Conservation (phyloP, 2,329 filamentous ascomycete species). For the Sclerotinia nivalis region DNA sequence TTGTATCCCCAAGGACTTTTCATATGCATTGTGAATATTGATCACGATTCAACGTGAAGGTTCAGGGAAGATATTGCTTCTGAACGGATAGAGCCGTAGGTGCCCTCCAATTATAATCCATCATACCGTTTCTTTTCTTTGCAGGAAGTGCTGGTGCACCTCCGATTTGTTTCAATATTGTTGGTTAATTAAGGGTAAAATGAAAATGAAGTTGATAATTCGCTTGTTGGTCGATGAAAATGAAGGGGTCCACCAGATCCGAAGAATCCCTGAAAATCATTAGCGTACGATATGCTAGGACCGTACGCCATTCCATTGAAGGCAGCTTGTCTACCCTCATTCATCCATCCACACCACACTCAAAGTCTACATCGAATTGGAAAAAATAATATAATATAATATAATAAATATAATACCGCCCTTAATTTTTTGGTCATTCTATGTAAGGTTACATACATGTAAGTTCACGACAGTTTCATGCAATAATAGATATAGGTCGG, state of each 20-base stretch:
- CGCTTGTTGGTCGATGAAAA: not conserved
- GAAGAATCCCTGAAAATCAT: constrained; percentile 9
- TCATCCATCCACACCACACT: not conserved
- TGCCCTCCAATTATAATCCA: not conserved
- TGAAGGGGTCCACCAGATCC: constrained; percentile 11
- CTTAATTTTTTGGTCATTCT: not conserved
- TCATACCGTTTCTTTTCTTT: not conserved
- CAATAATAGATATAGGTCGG: constrained; percentile 20
- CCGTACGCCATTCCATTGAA: constrained; percentile 7
- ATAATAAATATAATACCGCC: not conserved
- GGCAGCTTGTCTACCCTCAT: not conserved
- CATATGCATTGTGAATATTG: not conserved
- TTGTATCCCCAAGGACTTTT: not conserved
- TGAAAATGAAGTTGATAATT: not conserved
- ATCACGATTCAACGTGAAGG: not conserved
- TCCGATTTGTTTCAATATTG: not conserved
- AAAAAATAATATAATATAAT: too few relatives aligned
- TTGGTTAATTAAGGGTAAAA: not conserved
- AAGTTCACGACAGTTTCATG: constrained; percentile 10
- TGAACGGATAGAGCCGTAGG: not conserved
- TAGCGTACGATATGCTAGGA: not conserved
- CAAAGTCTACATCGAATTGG: not conserved
- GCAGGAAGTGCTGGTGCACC: not conserved
- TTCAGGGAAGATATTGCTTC: constrained; percentile 1
- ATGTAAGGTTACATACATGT: constrained; percentile 15